phyloP scores from a whole-genome alignment of 345 rosid species.

The Microcos paniculata region DNA sequence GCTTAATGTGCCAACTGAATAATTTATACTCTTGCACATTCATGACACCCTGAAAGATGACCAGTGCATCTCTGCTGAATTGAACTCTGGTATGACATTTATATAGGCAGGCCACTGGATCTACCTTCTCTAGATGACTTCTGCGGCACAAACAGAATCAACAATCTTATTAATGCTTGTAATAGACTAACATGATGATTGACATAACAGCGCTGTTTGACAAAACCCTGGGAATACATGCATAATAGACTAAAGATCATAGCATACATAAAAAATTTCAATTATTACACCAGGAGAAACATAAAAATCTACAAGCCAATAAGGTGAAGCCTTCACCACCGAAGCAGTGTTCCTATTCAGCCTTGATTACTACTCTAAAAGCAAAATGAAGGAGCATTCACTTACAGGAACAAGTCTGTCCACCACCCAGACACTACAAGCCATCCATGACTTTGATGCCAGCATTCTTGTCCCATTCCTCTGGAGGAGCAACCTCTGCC shows the following conservation, averaged over 20 bases:
- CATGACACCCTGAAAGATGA: neutral
- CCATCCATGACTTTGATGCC: constrained; percentile 51
- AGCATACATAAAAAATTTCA: neutral
- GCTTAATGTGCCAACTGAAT: neutral
- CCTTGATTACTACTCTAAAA: neutral
- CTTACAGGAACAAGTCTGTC: constrained; percentile 27
- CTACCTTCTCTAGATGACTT: neutral
- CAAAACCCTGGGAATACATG: no score
- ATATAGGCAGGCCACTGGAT: neutral
- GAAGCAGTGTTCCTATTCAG: neutral
- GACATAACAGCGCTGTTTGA: neutral
- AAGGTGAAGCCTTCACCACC: neutral
- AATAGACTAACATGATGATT: neutral
- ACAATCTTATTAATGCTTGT: neutral
- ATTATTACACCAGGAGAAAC: neutral
- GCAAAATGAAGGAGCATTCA: neutral
- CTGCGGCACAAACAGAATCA: neutral
- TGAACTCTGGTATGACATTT: neutral
- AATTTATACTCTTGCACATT: neutral
- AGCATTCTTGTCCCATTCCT: constrained; percentile 68
- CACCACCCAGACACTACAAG: constrained; percentile 16
- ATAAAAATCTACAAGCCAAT: neutral
- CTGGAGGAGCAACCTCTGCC: constrained; percentile 63
- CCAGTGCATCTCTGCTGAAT: neutral
- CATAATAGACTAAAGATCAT: neutral